Evolutionary conservation across 1,284 basidiomycete genomes (phyloP).

Genomic region (Cutaneotrichosporon cyanovorans): DNA sequence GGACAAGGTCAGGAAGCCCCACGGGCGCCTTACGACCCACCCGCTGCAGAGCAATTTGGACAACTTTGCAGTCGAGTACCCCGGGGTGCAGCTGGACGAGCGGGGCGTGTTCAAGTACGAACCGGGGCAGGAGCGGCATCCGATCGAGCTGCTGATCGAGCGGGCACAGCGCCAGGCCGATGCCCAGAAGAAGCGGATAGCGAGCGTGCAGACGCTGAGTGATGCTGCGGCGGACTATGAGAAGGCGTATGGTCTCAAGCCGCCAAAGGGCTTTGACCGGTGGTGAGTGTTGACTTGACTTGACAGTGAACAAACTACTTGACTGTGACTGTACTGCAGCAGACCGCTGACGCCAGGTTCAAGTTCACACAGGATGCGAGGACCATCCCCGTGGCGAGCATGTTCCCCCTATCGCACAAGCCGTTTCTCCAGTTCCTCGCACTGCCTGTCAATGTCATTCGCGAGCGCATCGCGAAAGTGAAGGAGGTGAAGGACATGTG

Average conservation of each 20-base stretch:
- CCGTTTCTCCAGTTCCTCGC: slow-evolving; percentile 34
- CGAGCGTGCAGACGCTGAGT: slow-evolving; percentile 17
- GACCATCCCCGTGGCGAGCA: slow-evolving; percentile 21
- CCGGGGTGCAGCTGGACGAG: slow-evolving; percentile 11
- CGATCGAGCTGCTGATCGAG: slow-evolving; percentile 31
- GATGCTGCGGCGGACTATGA: slow-evolving; percentile 34
- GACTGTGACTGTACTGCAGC: too few species aligned
- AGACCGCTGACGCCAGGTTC: slow-evolving; percentile 29
- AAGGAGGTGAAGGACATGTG: slow-evolving; percentile 16
- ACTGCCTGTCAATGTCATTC: slow-evolving; percentile 21
- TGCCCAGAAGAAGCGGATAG: slow-evolving; percentile 23
- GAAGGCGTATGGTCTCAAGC: slow-evolving; percentile 26
- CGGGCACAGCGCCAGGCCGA: slow-evolving; percentile 19
- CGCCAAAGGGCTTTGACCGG: slow-evolving; percentile 34
- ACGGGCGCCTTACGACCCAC: too few species aligned
- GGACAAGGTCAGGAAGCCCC: too few species aligned
- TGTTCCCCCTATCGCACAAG: slow-evolving; percentile 30
- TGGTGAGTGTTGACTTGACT: slow-evolving; percentile 24
- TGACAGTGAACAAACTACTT: too few species aligned
- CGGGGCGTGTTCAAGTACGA: slow-evolving; percentile 15
- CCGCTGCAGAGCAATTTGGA: neutral
- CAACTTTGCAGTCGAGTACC: slow-evolving; percentile 9
- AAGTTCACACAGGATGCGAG: slow-evolving; percentile 22
- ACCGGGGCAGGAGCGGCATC: slow-evolving; percentile 21
- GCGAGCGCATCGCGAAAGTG: slow-evolving; percentile 19